Base-by-base conservation (phyloP, 495 filamentous ascomycete genomes). In the Pseudevernia furfuracea region DNA sequence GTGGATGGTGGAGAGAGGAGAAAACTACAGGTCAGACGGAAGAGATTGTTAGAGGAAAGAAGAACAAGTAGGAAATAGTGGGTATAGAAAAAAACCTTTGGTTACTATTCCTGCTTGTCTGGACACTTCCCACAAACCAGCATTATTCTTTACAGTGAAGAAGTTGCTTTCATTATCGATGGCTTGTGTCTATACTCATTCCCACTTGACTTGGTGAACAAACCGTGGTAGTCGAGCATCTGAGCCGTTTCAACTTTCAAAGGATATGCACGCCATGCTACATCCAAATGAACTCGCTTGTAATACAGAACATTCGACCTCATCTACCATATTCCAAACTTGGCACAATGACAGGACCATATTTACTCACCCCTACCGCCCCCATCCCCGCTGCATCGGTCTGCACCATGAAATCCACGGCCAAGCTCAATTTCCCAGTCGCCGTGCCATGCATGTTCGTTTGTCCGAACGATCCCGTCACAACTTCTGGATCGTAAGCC, bases 321-420 rank as follows among this genome's bases (percentile, higher is more conserved):
- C 73, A 82, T 61, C 78, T 66, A 60, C 95, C 94, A 79, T 87
- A 90, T 74, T 96, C 95, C 71, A 98, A 75, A 78, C 86, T 90
- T 59, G 95, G 95, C 71, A 98, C 86, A 77, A 97, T 89, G 21
- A 97, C 95, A 44, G 94, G 94, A 12, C 94, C 94, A 75, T 97
- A 98, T 78, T 98, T 98, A 58, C 91, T 91, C 41, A 96, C 91
- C 66, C 76, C 78, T 28, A 82, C 86, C 71, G 85, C 90, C 2
- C 81, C 81, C 36, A 64, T 61, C 5, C 4, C 91, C 88, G 67
- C 30, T 1, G 39, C 59, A 63, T 96, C 93, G 3, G 89, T 90
- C 78, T 98, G 94, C 21, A 98, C 94, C 79, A 98, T 93, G 71
- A 97, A 98, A 73, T 98, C 94, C 9, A 94, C 89, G 12, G 93